Evolutionary conservation across 805 yeast species (phyloP).

Genomic region (Starmerella roubikii): DNA sequence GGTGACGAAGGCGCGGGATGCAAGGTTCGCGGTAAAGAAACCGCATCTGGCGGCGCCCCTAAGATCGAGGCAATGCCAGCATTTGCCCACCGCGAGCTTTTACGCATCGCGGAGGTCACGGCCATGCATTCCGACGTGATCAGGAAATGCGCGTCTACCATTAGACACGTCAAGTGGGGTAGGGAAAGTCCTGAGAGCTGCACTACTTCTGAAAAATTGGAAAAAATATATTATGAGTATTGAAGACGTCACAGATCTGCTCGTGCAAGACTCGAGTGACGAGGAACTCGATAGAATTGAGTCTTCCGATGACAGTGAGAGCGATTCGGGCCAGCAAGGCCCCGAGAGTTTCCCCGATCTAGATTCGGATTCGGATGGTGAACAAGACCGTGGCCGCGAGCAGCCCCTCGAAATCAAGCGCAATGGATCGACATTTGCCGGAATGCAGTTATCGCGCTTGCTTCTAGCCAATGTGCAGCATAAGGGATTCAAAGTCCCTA

Average conservation of each 20-base stretch:
- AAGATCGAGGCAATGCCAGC: constrained; percentile 76
- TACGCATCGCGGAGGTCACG: constrained; percentile 80
- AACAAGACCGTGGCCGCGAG: too few species aligned
- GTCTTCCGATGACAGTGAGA: constrained; percentile 8
- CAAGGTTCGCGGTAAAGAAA: not conserved
- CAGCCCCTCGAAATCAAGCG: constrained; percentile 20
- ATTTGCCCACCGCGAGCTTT: constrained; percentile 61
- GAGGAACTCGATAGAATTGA: constrained; percentile 11
- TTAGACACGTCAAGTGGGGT: not conserved
- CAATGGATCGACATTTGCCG: constrained; percentile 60
- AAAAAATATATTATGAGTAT: not conserved
- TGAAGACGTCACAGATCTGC: constrained; percentile 10
- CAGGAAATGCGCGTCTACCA: constrained; percentile 35
- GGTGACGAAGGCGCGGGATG: not conserved
- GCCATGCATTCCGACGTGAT: constrained; percentile 80
- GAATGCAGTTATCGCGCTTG: constrained; percentile 73
- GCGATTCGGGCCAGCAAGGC: not conserved
- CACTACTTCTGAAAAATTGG: too few species aligned
- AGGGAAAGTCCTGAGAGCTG: not conserved
- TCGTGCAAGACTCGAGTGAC: constrained; percentile 5
- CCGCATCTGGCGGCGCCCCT: constrained; percentile 35
- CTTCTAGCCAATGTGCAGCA: constrained; percentile 55
- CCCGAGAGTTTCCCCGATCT: constrained; percentile 28
- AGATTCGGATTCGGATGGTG: constrained; percentile 30
- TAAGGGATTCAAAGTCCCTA: constrained; percentile 88